Evolutionary conservation across 495 filamentous ascomycete genomes (phyloP).

Genomic region (Talaromyces trachyspermus): DNA sequence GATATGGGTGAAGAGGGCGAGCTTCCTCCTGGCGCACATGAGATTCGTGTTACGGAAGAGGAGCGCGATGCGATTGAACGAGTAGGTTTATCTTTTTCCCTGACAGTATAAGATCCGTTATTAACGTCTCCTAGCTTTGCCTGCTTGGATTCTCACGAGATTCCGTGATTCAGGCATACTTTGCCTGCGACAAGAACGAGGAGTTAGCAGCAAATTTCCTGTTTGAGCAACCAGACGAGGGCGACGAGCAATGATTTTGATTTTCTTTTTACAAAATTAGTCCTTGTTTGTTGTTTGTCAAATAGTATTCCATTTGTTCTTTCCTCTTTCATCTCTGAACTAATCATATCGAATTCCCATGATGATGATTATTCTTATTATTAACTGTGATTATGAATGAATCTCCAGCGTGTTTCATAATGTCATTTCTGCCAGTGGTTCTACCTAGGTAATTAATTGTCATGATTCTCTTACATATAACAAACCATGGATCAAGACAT

Average conservation of each 20-base stretch:
- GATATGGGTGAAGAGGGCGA: constrained; percentile 64
- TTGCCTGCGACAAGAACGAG: constrained; percentile 99
- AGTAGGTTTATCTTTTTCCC: constrained; percentile 45
- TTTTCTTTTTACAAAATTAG: neutral
- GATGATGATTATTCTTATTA: constrained; percentile 3
- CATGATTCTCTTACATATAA: neutral
- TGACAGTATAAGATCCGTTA: constrained; percentile 13
- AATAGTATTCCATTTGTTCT: neutral
- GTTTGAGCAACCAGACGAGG: constrained; percentile 92
- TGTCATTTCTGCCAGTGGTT: neutral
- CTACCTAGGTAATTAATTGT: too few species aligned
- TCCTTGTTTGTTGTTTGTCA: neutral
- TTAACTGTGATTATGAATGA: constrained; percentile 4
- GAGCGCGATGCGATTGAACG: constrained; percentile 95
- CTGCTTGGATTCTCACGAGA: constrained; percentile 88
- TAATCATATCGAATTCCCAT: constrained; percentile 1
- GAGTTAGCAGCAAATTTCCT: constrained; percentile 96
- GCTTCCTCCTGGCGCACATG: constrained; percentile 80
- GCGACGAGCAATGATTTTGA: constrained; percentile 47
- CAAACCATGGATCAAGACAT: neutral
- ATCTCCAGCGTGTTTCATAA: neutral
- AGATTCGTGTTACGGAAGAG: constrained; percentile 88
- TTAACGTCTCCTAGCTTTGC: constrained; percentile 64
- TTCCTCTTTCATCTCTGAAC: neutral
- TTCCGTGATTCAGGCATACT: constrained; percentile 94